Conservation (phyloP, 148 eudicot species). For the Dianthus caryophyllus region DNA sequence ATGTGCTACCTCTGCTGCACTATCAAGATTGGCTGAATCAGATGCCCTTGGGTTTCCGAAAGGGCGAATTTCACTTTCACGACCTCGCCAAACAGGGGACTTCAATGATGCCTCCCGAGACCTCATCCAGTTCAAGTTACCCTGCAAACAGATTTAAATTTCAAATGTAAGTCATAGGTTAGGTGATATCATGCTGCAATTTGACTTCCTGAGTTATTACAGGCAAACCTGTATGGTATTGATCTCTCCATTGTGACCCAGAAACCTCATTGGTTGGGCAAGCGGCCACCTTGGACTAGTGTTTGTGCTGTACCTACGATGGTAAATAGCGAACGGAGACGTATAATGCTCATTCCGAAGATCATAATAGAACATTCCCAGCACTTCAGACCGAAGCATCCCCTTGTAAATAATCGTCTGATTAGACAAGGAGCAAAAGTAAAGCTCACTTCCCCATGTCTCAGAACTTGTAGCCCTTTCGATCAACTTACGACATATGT, state of each 20-base stretch:
- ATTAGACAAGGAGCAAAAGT: constrained; percentile 92
- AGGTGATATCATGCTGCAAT: constrained; percentile 9
- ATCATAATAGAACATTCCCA: constrained; percentile 81
- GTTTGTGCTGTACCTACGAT: constrained; percentile 96
- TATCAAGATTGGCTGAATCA: constrained; percentile 98
- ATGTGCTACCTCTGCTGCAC: constrained; percentile 81
- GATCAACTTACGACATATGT: constrained; percentile 84
- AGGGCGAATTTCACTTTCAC: constrained; percentile 95
- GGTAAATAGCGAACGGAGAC: constrained; percentile 93
- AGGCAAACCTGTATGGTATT: constrained; percentile 87
- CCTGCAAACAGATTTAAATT: constrained; percentile 41
- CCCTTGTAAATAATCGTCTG: constrained; percentile 98
- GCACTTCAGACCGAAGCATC: constrained; percentile 96
- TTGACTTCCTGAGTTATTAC: constrained; percentile 4
- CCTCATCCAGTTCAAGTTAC: constrained; percentile 99
- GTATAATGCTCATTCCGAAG: constrained; percentile 70
- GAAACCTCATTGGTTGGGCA: constrained; percentile 99
- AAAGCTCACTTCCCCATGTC: constrained; percentile 84
- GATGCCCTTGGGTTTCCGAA: constrained; percentile 93
- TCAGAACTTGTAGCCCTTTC: constrained; percentile 67
- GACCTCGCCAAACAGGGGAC: constrained; percentile 96
- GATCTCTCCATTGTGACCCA: constrained; percentile 99
- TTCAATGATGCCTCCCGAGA: constrained; percentile 83
- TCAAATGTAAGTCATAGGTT: constrained; percentile 14
- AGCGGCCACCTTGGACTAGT: constrained; percentile 99